These are phyloP conservation scores for Hirschioporus abietinus DNA, from an alignment of 768 basidiomycete species.

Conservation along the genomic window DNA sequence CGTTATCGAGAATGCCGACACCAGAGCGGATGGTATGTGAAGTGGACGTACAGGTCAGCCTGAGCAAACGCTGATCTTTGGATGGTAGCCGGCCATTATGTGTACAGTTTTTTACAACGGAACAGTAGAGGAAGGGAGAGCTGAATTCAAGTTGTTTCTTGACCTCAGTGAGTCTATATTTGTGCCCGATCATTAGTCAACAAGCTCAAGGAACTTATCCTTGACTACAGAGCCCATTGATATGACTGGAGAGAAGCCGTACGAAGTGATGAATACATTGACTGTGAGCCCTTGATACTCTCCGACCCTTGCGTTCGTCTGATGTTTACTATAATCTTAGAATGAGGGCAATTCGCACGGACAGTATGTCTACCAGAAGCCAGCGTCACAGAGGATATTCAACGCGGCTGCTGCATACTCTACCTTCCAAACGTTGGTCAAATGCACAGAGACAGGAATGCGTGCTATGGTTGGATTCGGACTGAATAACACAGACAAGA, in stretches of 20 bases:
- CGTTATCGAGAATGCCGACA: constrained; percentile 20
- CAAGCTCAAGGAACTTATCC: not conserved
- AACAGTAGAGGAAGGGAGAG: constrained; percentile 40
- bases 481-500: constrained; percentile 34
- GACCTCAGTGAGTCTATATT: constrained; percentile 32
- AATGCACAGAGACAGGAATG: constrained; percentile 23
- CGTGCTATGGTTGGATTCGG: constrained; percentile 31
- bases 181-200: constrained; percentile 1
- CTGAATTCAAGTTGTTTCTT: constrained; percentile 37
- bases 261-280: constrained; percentile 36
- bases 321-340: constrained; percentile 19
- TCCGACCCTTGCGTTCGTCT: not conserved
- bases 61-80: not conserved
- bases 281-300: constrained; percentile 22
- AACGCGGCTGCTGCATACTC: constrained; percentile 22
- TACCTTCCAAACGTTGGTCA: constrained; percentile 26
- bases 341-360: constrained; percentile 32
- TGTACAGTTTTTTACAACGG: constrained; percentile 41
- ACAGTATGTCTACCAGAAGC: constrained; percentile 37
- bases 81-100: constrained; percentile 1
- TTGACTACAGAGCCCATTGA: constrained; percentile 33
- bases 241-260: constrained; percentile 39
- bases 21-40: constrained; percentile 24
- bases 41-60: constrained; percentile 24
- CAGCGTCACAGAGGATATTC: constrained; percentile 29